A percentile compares a stretch with the other conserved stretches of the same genome.
phyloP scores from a whole-genome alignment of 306 rosid genomes.

The Trifolium repens region DNA sequence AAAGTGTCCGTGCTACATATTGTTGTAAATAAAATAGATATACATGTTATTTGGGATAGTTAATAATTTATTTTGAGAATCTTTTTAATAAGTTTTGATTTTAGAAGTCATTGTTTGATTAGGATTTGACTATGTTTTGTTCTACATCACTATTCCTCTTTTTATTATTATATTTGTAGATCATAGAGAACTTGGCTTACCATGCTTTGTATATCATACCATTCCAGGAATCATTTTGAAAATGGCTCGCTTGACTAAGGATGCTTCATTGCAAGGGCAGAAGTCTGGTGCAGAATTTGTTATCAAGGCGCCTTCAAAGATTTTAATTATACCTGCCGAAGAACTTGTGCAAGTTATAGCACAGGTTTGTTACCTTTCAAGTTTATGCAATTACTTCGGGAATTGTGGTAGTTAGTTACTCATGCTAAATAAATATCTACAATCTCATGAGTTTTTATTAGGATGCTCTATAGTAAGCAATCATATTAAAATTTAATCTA shows the following conservation, averaged over 20 bases:
- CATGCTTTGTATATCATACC: conserved; percentile 25
- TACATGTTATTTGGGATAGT: conserved; percentile 11
- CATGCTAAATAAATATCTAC: conserved; percentile 11
- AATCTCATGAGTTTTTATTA: conserved; percentile 17
- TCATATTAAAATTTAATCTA: conserved; percentile 18
- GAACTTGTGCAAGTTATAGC: conserved; percentile 91
- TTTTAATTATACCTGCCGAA: conserved; percentile 64
- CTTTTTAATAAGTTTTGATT: background rate
- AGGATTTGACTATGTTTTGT: conserved; percentile 6
- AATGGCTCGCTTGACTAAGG: conserved; percentile 86
- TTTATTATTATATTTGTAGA: conserved; percentile 26
- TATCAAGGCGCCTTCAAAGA: conserved; percentile 76
- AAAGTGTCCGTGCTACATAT: background rate
- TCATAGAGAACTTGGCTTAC: conserved; percentile 1
- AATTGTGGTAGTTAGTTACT: conserved; percentile 9
- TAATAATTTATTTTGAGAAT: conserved; percentile 3
- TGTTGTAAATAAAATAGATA: background rate
- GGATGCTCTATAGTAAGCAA: conserved; percentile 22
- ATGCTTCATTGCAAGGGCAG: conserved; percentile 67
- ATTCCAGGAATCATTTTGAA: conserved; percentile 74
- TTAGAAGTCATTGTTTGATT: background rate
- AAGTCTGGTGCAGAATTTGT: conserved; percentile 63
- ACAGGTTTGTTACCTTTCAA: conserved; percentile 63
- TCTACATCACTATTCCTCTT: conserved; percentile 4
- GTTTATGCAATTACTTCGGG: conserved; percentile 24